Evolutionary conservation across 768 basidiomycete species (phyloP).

Genomic region (Lenzites betulinus): DNA sequence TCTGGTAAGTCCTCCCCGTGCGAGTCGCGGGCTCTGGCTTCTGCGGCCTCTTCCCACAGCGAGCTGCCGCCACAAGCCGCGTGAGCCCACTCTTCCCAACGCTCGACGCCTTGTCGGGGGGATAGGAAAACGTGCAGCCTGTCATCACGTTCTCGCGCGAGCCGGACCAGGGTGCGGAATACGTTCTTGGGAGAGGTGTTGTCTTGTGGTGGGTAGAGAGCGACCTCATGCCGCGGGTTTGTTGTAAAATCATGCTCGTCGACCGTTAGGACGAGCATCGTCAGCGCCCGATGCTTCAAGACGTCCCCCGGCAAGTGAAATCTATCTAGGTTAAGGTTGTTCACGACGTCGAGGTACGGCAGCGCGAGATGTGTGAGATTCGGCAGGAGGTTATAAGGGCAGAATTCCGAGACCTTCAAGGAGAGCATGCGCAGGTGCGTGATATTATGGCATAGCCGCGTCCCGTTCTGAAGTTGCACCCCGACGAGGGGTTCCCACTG

Average conservation of each 20-base stretch:
- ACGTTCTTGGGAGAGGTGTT: constrained; percentile 17
- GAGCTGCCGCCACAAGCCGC: constrained; percentile 20
- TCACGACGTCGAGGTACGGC: constrained; percentile 27
- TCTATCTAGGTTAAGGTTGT: constrained; percentile 14
- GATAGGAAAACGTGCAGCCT: constrained; percentile 24
- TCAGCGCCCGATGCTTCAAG: constrained; percentile 18
- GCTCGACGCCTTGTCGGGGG: constrained; percentile 7
- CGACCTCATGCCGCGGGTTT: constrained; percentile 25
- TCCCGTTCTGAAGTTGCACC: constrained; percentile 9
- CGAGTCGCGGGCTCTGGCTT: constrained; percentile 7
- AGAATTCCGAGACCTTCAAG: constrained; percentile 24
- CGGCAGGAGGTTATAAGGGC: constrained; percentile 26
- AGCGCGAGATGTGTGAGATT: constrained; percentile 31
- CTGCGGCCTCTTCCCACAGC: constrained; percentile 25
- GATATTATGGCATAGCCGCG: constrained; percentile 24
- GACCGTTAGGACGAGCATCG: constrained; percentile 29
- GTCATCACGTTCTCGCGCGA: constrained; percentile 19
- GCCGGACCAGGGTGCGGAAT: constrained; percentile 19
- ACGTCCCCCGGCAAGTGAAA: constrained; percentile 22
- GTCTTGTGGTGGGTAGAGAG: constrained; percentile 4
- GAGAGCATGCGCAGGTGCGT: constrained; percentile 27
- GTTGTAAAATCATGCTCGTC: constrained; percentile 24
- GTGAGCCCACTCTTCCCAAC: constrained; percentile 23
- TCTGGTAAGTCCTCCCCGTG: constrained; percentile 21
- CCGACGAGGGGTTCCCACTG: constrained; percentile 26